These are phyloP conservation scores for Colletotrichum sp. DNA, from an alignment of 2,329 filamentous ascomycete species.

Conservation along the genomic window DNA sequence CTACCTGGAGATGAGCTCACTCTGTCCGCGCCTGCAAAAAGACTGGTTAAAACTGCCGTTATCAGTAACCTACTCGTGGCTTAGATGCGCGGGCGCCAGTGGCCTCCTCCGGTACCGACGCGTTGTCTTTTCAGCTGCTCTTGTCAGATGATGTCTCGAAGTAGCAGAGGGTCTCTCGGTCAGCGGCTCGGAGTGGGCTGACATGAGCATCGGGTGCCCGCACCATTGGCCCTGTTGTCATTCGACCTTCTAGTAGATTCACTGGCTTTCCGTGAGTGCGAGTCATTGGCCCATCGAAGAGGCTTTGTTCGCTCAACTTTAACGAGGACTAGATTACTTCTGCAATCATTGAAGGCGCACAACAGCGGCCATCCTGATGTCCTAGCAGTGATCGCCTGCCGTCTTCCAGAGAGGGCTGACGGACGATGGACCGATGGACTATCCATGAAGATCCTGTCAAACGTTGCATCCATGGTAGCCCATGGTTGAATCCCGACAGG, in stretches of 20 bases:
- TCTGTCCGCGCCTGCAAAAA: not conserved
- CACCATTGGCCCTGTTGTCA: not conserved
- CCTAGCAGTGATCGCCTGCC: not conserved
- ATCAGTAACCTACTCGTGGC: not conserved
- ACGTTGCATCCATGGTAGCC: constrained; percentile 22
- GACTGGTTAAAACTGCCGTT: not conserved
- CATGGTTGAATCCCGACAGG: constrained; percentile 6
- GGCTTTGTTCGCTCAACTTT: not conserved
- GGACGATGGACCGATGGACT: constrained; percentile 3
- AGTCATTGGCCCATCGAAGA: constrained; percentile 3
- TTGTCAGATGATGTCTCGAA: constrained; percentile 13
- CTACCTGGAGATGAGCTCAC: not conserved
- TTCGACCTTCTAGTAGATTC: not conserved
- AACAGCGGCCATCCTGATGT: not conserved
- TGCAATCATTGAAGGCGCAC: not conserved
- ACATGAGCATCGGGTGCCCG: not conserved
- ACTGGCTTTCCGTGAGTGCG: not conserved
- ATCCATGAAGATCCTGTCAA: constrained; percentile 20
- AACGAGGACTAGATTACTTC: not conserved
- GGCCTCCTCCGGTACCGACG: not conserved
- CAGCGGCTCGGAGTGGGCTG: not conserved
- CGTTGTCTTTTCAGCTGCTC: not conserved
- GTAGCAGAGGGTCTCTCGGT: not conserved
- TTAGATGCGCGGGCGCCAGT: not conserved
- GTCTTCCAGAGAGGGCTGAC: not conserved